phyloP scores from a whole-genome alignment of 306 rosid species.

The Quercus suber region DNA sequence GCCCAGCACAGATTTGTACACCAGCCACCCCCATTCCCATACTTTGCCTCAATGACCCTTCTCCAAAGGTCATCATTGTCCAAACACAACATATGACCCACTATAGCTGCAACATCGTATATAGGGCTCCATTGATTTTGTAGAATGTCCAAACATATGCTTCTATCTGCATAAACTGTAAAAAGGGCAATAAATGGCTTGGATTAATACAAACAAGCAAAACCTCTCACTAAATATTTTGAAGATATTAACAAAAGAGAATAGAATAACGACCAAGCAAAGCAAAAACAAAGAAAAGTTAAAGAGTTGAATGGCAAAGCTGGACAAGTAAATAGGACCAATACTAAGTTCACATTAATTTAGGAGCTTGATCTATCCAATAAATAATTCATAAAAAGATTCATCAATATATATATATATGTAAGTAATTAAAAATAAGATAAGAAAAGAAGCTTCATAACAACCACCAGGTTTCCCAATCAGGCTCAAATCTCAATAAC shows the following conservation, averaged over 20 bases:
- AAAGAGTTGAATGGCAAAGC: neutral
- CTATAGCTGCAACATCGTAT: constrained; percentile 89
- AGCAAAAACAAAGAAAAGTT: neutral
- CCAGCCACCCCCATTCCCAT: too few relatives aligned
- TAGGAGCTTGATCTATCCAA: neutral
- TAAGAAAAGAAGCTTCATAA: neutral
- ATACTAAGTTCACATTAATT: neutral
- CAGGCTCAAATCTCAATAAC: neutral
- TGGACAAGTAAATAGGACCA: neutral
- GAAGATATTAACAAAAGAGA: neutral
- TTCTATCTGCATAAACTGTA: constrained; percentile 97
- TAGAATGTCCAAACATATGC: constrained; percentile 93
- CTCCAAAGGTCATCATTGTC: too few relatives aligned
- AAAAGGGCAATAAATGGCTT: constrained; percentile 19
- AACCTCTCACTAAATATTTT: neutral
- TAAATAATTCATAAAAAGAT: too few relatives aligned
- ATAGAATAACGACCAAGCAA: neutral
- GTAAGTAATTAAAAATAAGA: neutral
- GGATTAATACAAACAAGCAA: neutral
- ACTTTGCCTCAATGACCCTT: too few relatives aligned
- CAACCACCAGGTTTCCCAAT: neutral
- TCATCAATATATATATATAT: too few relatives aligned
- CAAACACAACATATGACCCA: too few relatives aligned
- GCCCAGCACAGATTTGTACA: too few relatives aligned
- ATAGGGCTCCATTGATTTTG: constrained; percentile 99